Conservation (phyloP, 129 eudicot genomes). For the Apium graveolens region DNA sequence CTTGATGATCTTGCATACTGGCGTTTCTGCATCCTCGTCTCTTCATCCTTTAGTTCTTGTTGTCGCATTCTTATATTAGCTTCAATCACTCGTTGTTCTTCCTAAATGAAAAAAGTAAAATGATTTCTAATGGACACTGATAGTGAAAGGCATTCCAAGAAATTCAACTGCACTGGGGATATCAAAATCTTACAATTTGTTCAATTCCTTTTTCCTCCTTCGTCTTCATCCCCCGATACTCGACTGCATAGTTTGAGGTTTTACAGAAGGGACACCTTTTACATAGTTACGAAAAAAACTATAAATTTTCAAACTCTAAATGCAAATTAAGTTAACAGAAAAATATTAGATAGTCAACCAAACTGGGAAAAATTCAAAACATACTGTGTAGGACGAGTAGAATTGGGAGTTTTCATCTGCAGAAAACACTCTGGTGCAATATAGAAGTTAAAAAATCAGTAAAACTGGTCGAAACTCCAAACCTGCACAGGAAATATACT, state of each 20-base stretch:
- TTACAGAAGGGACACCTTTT: constrained; percentile 93
- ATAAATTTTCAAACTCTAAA: neutral
- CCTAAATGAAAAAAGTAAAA: constrained; percentile 31
- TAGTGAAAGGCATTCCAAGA: neutral
- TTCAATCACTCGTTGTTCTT: constrained; percentile 97
- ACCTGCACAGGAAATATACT: neutral
- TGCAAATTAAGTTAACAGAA: neutral
- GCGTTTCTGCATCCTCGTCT: constrained; percentile 47
- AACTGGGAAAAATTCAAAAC: constrained; percentile 22
- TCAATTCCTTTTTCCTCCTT: constrained; percentile 94
- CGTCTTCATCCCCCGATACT: constrained; percentile 90
- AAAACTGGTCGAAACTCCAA: neutral
- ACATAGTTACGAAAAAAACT: constrained; percentile 31
- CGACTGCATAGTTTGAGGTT: constrained; percentile 88
- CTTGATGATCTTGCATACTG: constrained; percentile 41
- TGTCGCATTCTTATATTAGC: constrained; percentile 98
- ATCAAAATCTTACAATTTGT: constrained; percentile 61
- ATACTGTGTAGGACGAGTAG: constrained; percentile 95
- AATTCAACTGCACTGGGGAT: neutral
- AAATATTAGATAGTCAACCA: neutral
- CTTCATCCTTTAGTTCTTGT: constrained; percentile 78
- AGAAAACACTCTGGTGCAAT: constrained; percentile 71
- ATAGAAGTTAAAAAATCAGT: constrained; percentile 1
- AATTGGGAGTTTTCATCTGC: constrained; percentile 98
- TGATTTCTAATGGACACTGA: neutral